Conservation (phyloP, 2,329 filamentous ascomycete species). For the Microsporum canis region DNA sequence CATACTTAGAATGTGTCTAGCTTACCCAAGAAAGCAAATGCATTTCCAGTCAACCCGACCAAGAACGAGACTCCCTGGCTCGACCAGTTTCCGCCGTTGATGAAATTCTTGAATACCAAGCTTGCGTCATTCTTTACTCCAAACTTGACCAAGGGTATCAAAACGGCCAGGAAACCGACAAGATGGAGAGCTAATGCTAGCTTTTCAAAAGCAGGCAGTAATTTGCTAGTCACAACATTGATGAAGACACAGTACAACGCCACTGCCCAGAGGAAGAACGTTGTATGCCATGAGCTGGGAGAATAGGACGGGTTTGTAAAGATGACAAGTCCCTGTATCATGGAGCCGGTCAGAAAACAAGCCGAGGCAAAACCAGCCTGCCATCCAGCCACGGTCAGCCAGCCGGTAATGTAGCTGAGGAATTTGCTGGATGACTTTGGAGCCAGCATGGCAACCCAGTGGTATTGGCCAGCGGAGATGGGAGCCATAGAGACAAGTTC, state of each 20-base stretch:
- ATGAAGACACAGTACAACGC: slow-evolving; percentile 38
- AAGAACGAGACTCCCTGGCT: slow-evolving; percentile 29
- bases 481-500: slow-evolving; percentile 33
- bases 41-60: slow-evolving; percentile 24
- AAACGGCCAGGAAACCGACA: slow-evolving; percentile 34
- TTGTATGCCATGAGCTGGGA: slow-evolving; percentile 27
- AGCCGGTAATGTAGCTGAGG: slow-evolving; percentile 30
- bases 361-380: slow-evolving; percentile 26
- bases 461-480: slow-evolving; percentile 31
- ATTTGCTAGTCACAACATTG: slow-evolving; percentile 38
- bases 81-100: slow-evolving; percentile 28
- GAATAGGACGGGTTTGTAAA: slow-evolving; percentile 24
- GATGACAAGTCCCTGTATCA: slow-evolving; percentile 27
- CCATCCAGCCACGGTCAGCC: slow-evolving; percentile 31
- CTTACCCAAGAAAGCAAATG: slow-evolving; percentile 20
- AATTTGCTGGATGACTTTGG: slow-evolving; percentile 24
- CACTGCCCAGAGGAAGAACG: slow-evolving; percentile 40
- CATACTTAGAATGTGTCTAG: neutral
- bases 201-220: slow-evolving; percentile 42
- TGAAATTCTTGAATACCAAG: slow-evolving; percentile 29
- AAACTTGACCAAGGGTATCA: slow-evolving; percentile 29
- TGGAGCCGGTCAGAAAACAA: slow-evolving; percentile 24
- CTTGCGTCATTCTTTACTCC: slow-evolving; percentile 17
- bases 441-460: slow-evolving; percentile 32
- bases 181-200: slow-evolving; percentile 41